Evolutionary conservation across 768 basidiomycete species (phyloP).

Genomic region (Pleurotus pulmonarius): DNA sequence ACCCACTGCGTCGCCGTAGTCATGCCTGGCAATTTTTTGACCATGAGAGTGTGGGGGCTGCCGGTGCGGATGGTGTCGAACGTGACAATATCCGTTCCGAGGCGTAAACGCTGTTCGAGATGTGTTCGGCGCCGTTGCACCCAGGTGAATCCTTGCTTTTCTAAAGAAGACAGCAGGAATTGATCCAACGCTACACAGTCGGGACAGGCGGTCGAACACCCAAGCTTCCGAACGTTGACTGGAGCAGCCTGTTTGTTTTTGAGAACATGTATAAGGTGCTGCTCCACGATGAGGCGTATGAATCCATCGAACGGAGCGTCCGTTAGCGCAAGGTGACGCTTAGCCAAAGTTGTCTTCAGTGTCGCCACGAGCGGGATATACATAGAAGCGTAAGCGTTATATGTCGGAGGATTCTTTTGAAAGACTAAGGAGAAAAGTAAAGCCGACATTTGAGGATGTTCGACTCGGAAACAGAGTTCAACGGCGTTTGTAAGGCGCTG

Average conservation of each 20-base stretch:
- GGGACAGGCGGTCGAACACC: slow-evolving; percentile 22
- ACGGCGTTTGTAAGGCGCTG: slow-evolving; percentile 21
- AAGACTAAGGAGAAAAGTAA: slow-evolving; percentile 15
- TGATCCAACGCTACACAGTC: slow-evolving; percentile 24
- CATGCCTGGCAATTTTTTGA: slow-evolving; percentile 23
- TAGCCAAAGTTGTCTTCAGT: slow-evolving; percentile 16
- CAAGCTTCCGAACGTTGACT: slow-evolving; percentile 22
- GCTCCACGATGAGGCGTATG: slow-evolving; percentile 22
- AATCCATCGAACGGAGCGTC: slow-evolving; percentile 25
- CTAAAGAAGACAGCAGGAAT: slow-evolving; percentile 18
- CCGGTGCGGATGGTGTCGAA: slow-evolving; percentile 19
- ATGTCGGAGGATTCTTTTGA: neutral
- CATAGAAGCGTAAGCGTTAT: neutral
- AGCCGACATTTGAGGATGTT: slow-evolving; percentile 14
- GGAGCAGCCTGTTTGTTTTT: slow-evolving; percentile 12
- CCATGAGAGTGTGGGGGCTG: slow-evolving; percentile 22
- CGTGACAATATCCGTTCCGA: slow-evolving; percentile 20
- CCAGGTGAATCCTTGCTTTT: slow-evolving; percentile 15
- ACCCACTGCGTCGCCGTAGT: slow-evolving; percentile 18
- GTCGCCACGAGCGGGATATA: slow-evolving; percentile 21
- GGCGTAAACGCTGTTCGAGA: slow-evolving; percentile 16
- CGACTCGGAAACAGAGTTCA: slow-evolving; percentile 18
- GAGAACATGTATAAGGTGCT: slow-evolving; percentile 24
- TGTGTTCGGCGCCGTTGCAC: slow-evolving; percentile 18
- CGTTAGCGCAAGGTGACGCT: slow-evolving; percentile 13